Base-by-base conservation (phyloP, 2,329 filamentous ascomycete genomes). In the Colletotrichum lini region DNA sequence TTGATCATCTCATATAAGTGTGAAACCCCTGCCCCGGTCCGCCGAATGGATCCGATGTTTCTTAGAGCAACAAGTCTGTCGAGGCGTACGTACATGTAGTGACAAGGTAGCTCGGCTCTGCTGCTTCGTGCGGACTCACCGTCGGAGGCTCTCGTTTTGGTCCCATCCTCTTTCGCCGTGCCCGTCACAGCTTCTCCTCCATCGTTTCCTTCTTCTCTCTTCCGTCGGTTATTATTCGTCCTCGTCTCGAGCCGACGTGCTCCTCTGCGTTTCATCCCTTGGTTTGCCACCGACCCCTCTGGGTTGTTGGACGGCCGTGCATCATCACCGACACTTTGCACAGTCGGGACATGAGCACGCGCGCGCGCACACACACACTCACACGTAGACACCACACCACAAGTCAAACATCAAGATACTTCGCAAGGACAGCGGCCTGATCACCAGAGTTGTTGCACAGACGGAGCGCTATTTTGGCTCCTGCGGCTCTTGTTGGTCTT, bases 221-320 rank as follows among this genome's bases (percentile, higher is more conserved):
- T 52, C n/a, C 21, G 38, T 26, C 45, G 54, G 35, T 47, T 40
- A 38, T 50, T 52, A 16, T 63, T 58, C 50, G 50, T 57, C 49
- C 58, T 50, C 65, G 47, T 50, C 62, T 38, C 56, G 62, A 58
- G 5, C 53, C 53, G 50, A 64, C 67, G 44, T 53, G 53, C 49
- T 63, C 57, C 52, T 35, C 58, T 38, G 67, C 52, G 68, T 71
- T 71, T 68, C 68, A 67, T 68, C 64, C 47, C 57, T 62, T 59
- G 44, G 67, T 49, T 45, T 49, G 52, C 58, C 45, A 68, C 44
- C n/a, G 45, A 30, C 18, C 64, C 18, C 68, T 68, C 59, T 63
- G 52, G 45, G 35, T 26, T 58, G 35, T 42, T 45, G 47, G 56
- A 40, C 45, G 65, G 50, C 60, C 65, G 68, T 62, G 68, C 58